phyloP scores from a whole-genome alignment of 768 basidiomycete species.

The Porphyrellus cyaneotinctus region DNA sequence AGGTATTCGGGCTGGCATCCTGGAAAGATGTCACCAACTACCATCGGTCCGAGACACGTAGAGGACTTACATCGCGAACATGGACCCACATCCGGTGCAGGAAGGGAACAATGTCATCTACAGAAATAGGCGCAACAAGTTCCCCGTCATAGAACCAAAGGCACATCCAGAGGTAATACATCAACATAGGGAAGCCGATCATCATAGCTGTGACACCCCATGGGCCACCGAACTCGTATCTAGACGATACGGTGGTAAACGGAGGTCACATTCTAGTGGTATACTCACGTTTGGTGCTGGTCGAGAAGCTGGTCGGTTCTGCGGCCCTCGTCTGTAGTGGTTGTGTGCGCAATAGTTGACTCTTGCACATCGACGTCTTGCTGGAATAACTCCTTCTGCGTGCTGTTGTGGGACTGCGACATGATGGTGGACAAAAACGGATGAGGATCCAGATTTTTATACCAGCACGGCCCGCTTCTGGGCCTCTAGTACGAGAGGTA shows the following conservation, averaged over 20 bases:
- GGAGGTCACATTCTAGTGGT: background rate
- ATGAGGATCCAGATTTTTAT: conserved; percentile 1
- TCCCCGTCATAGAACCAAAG: conserved; percentile 93
- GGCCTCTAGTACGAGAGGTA: background rate
- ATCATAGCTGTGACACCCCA: conserved; percentile 90
- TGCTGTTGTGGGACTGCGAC: conserved; percentile 22
- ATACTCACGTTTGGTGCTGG: conserved; percentile 54
- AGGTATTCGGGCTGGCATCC: conserved; percentile 88
- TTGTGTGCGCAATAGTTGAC: conserved; percentile 20
- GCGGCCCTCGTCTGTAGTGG: conserved; percentile 64
- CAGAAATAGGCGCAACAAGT: conserved; percentile 62
- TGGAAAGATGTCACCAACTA: conserved; percentile 27
- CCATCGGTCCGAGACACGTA: background rate
- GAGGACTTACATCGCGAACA: conserved; percentile 59
- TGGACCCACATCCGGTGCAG: conserved; percentile 79
- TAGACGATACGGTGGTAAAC: conserved; percentile 28
- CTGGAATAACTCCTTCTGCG: conserved; percentile 24
- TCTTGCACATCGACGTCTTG: conserved; percentile 13
- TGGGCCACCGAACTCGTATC: conserved; percentile 96
- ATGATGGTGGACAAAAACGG: conserved; percentile 13
- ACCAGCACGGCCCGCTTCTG: background rate
- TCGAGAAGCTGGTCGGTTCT: conserved; percentile 72
- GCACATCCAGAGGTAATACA: conserved; percentile 99
- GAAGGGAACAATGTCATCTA: conserved; percentile 74
- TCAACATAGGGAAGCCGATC: conserved; percentile 89